Evolutionary conservation across 176 grass and related monocot species (phyloP).

Genomic region (Triticum urartu): DNA sequence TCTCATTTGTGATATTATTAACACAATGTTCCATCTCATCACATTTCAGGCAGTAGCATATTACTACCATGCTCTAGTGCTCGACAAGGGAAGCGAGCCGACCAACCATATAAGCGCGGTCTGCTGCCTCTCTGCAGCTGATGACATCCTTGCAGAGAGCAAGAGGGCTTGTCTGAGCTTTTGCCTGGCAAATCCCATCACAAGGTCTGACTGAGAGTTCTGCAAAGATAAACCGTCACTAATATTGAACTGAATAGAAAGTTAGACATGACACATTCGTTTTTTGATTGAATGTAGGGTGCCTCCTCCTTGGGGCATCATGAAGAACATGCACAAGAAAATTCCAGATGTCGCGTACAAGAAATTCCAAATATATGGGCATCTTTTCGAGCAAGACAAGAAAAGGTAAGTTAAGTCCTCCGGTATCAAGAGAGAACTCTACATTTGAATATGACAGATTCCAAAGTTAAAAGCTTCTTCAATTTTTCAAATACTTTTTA

Average conservation of each 20-base stretch:
- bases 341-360: slow-evolving; percentile 76
- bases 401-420: slow-evolving; percentile 53
- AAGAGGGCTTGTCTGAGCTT: slow-evolving; percentile 90
- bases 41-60: slow-evolving; percentile 72
- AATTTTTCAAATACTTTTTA: not conserved
- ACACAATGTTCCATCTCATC: slow-evolving; percentile 9
- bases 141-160: slow-evolving; percentile 73
- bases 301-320: slow-evolving; percentile 83
- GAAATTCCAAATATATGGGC: slow-evolving; percentile 73
- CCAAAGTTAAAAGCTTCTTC: not conserved
- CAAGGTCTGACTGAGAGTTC: slow-evolving; percentile 44
- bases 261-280: not conserved
- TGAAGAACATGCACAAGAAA: slow-evolving; percentile 94
- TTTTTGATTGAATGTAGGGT: slow-evolving; percentile 50
- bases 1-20: not conserved
- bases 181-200: slow-evolving; percentile 80
- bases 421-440: not conserved
- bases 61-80: slow-evolving; percentile 80
- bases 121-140: slow-evolving; percentile 79
- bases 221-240: not conserved
- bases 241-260: not conserved
- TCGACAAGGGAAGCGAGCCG: slow-evolving; percentile 71
- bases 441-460: not conserved
- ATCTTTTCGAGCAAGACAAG: slow-evolving; percentile 80
- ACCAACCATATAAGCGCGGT: slow-evolving; percentile 71